Evolutionary conservation across 805 yeast species (phyloP).

Genomic region (Suhomyces faveliae): DNA sequence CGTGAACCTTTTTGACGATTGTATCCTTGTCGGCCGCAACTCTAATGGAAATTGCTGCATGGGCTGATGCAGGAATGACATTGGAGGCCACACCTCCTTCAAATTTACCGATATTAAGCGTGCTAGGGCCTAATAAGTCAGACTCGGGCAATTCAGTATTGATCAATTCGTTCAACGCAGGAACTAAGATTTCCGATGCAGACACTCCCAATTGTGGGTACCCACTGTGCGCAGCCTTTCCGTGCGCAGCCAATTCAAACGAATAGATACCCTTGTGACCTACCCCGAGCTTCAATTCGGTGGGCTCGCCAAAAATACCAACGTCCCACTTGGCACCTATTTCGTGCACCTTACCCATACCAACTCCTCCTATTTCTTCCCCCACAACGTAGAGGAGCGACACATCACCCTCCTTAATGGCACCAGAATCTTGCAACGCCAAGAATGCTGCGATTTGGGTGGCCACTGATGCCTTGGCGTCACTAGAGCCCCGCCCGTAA

Average conservation of each 20-base stretch:
- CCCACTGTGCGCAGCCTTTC: conserved; percentile 64
- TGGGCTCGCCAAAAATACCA: conserved; percentile 75
- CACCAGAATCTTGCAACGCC: conserved; percentile 40
- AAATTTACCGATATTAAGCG: conserved; percentile 59
- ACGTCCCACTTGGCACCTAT: conserved; percentile 52
- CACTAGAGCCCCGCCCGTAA: conserved; percentile 66
- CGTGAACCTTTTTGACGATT: conserved; percentile 36
- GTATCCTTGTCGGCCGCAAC: conserved; percentile 47
- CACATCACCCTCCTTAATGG: conserved; percentile 53
- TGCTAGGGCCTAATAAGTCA: conserved; percentile 57
- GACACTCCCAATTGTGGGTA: conserved; percentile 68
- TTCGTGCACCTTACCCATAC: conserved; percentile 49
- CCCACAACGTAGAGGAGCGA: conserved; percentile 64
- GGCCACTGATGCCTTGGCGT: conserved; percentile 72
- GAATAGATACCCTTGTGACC: conserved; percentile 65
- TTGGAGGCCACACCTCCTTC: conserved; percentile 65
- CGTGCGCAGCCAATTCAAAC: conserved; percentile 45
- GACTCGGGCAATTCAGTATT: conserved; percentile 47
- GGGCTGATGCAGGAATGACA: conserved; percentile 60
- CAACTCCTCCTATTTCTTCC: conserved; percentile 66
- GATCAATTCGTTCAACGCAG: conserved; percentile 47
- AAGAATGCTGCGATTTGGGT: conserved; percentile 55
- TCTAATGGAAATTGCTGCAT: conserved; percentile 50
- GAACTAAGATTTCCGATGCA: conserved; percentile 57
- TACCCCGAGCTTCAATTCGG: conserved; percentile 63